These are phyloP conservation scores for Wilhelminamyces savonicus DNA, from an alignment of 805 yeast genomes.

Conservation along the genomic window DNA sequence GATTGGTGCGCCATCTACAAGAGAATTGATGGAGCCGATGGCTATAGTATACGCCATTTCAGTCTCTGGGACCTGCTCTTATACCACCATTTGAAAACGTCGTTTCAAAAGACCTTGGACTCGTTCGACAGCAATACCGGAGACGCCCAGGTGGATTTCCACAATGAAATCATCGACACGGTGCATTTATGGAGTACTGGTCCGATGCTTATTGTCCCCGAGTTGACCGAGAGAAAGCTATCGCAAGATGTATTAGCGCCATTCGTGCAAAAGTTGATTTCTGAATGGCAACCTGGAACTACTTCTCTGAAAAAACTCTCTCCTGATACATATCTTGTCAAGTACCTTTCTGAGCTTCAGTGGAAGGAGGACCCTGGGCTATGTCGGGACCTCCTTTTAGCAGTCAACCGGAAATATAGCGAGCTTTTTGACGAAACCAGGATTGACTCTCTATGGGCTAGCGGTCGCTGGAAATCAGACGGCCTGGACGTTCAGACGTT, in stretches of 20 bases:
- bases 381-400: no score
- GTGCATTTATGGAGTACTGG: slow-evolving; percentile 10
- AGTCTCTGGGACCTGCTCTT: slow-evolving; percentile 16
- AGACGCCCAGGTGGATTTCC: no score
- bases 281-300: slow-evolving; percentile 12
- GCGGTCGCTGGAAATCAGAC: no score
- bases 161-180: slow-evolving; percentile 5
- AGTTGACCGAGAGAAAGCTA: slow-evolving; percentile 6
- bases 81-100: slow-evolving; percentile 4
- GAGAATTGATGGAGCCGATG: slow-evolving; percentile 1
- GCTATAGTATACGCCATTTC: background rate
- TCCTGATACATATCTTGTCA: no score
- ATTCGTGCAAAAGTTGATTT: slow-evolving; percentile 4
- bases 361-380: no score
- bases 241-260: slow-evolving; percentile 15
- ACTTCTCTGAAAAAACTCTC: no score
- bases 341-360: no score
- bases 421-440: no score
- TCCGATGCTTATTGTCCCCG: slow-evolving; percentile 8
- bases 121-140: no score
- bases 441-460: no score
- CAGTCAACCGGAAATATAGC: no score
- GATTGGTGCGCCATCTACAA: slow-evolving; percentile 11
- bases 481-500: no score
- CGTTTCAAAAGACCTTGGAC: slow-evolving; percentile 1